A percentile compares a stretch with the other conserved stretches of the same genome.
These are phyloP conservation scores for Cyclocybe aegerita DNA, from an alignment of 768 basidiomycete species.

Conservation along the genomic window DNA sequence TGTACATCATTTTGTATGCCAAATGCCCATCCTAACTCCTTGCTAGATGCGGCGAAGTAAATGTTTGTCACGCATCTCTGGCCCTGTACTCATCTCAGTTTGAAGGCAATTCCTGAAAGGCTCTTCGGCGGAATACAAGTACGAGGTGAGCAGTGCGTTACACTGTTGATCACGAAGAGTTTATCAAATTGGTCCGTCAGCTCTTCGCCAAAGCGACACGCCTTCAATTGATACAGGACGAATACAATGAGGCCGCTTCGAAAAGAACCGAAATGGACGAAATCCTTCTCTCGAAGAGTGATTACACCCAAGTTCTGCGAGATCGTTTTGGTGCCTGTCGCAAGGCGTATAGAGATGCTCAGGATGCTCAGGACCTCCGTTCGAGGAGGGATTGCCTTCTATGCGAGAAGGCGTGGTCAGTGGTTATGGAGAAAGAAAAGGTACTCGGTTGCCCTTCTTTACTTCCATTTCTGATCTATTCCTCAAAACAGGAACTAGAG, in stretches of 20 bases:
- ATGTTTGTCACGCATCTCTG: too few species aligned
- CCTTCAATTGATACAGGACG: slow-evolving; percentile 1
- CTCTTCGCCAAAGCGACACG: slow-evolving; percentile 1
- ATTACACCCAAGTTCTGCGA: not conserved
- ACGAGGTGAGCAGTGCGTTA: not conserved
- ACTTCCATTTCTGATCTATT: not conserved
- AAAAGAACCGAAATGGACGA: not conserved
- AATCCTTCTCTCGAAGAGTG: not conserved
- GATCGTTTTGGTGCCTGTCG: not conserved
- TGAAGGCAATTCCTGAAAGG: slow-evolving; percentile 3
- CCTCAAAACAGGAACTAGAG: not conserved
- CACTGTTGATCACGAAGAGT: not conserved
- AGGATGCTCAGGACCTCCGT: slow-evolving; percentile 2
- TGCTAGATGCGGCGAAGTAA: too few species aligned
- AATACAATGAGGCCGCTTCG: not conserved
- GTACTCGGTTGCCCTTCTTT: not conserved
- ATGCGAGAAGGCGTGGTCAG: slow-evolving; percentile 2
- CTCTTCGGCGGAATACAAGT: slow-evolving; percentile 3
- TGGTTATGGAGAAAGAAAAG: not conserved
- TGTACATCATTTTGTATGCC: not conserved
- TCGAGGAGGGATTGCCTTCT: not conserved
- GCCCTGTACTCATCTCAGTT: not conserved
- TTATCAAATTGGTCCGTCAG: not conserved
- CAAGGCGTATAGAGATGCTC: slow-evolving; percentile 1
- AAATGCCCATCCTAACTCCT: too few species aligned